Percentiles rank a stretch among this genome's conserved stretches.
Evolutionary conservation across 2,329 filamentous ascomycete species (phyloP).

Genomic region (Macrophomina pseudophaseolina): DNA sequence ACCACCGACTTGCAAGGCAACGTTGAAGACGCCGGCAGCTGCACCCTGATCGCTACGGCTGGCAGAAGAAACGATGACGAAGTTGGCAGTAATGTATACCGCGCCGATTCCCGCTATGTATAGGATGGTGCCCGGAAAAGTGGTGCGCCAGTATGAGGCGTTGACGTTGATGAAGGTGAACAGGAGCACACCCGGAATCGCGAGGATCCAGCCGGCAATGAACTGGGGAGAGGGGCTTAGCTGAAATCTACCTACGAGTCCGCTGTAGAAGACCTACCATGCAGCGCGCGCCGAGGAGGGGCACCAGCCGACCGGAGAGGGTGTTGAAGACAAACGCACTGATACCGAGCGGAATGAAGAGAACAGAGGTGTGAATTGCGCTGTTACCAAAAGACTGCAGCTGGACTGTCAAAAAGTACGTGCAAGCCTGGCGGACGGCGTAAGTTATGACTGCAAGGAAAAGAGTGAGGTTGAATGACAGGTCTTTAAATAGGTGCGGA

Average conservation of each 20-base stretch:
- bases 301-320: conserved; percentile 8
- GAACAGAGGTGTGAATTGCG: conserved; percentile 22
- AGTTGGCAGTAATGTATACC: conserved; percentile 23
- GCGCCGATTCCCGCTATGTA: conserved; percentile 27
- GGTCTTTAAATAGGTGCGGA: conserved; percentile 25
- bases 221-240: background rate
- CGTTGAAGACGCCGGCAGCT: conserved; percentile 26
- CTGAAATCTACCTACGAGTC: background rate
- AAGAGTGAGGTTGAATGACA: conserved; percentile 24
- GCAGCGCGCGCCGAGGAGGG: conserved; percentile 5
- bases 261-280: background rate
- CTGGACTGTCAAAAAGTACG: conserved; percentile 26
- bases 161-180: conserved; percentile 13
- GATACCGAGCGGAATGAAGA: conserved; percentile 25
- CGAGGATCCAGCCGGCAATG: conserved; percentile 16
- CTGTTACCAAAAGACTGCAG: conserved; percentile 23
- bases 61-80: conserved; percentile 22
- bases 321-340: conserved; percentile 20
- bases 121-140: conserved; percentile 23
- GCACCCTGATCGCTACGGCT: conserved; percentile 25
- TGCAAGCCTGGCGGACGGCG: conserved; percentile 26
- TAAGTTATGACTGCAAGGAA: conserved; percentile 18
- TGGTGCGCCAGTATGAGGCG: conserved; percentile 19
- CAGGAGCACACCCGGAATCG: conserved; percentile 18
- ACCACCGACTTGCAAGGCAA: conserved; percentile 26